These are phyloP conservation scores for Podochytrium sp. DNA, from an alignment of 192 early-diverging fungal genomes.

Conservation along the genomic window DNA sequence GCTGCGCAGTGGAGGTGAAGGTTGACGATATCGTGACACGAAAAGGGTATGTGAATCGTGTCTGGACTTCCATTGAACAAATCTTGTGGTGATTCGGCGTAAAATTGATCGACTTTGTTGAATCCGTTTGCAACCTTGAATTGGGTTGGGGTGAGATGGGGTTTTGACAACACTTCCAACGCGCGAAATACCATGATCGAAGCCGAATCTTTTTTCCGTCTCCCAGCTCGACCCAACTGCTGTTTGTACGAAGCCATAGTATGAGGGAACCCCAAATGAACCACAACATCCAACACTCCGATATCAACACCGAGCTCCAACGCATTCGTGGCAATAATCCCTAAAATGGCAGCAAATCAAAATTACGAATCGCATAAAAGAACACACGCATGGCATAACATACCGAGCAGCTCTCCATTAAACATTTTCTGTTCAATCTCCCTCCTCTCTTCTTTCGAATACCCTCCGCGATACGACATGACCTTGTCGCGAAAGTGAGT, in stretches of 20 bases:
- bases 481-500: conserved; percentile 33
- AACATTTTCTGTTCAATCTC: conserved; percentile 74
- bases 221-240: conserved; percentile 78
- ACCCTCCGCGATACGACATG: conserved; percentile 80
- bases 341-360: not conserved
- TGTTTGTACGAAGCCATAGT: conserved; percentile 64
- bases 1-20: conserved; percentile 78
- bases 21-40: conserved; percentile 44
- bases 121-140: conserved; percentile 41
- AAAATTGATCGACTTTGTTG: conserved; percentile 64
- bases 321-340: conserved; percentile 77
- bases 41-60: conserved; percentile 39
- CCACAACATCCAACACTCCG: conserved; percentile 69
- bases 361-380: not conserved
- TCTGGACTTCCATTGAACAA: conserved; percentile 54
- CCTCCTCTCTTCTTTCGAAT: conserved; percentile 66
- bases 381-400: not conserved
- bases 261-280: conserved; percentile 77
- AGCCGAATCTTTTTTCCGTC: conserved; percentile 59
- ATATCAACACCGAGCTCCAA: conserved; percentile 86
- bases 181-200: conserved; percentile 64
- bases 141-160: not conserved
- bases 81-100: conserved; percentile 40
- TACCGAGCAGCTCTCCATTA: conserved; percentile 57
- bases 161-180: not conserved